Conservation (phyloP, 192 early-diverging fungal genomes). For the Mortierella alpina region DNA sequence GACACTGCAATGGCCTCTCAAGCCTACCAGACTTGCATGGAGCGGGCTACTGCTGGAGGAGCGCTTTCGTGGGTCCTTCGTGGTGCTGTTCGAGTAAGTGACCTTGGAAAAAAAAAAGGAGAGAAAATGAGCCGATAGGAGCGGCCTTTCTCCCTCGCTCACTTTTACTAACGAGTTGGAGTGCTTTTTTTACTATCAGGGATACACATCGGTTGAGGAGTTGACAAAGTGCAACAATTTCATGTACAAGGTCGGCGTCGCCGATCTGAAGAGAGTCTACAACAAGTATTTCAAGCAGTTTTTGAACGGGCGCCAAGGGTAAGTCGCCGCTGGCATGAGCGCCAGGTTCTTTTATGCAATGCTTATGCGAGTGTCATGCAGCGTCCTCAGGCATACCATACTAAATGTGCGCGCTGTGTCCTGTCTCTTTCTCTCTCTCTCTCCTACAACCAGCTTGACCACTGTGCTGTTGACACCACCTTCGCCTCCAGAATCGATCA, state of each 20-base stretch:
- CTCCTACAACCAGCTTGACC: slow-evolving; percentile 14
- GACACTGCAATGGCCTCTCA: slow-evolving; percentile 47
- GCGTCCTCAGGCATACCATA: not conserved
- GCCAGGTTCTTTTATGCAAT: not conserved
- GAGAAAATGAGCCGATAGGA: too few species aligned
- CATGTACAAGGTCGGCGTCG: slow-evolving; percentile 61
- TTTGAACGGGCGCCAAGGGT: slow-evolving; percentile 53
- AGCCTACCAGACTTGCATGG: slow-evolving; percentile 53
- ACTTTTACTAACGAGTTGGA: not conserved
- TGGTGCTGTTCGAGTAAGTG: slow-evolving; percentile 37
- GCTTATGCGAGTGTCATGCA: too few species aligned
- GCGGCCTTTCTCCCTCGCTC: not conserved
- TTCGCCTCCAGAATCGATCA: slow-evolving; percentile 47
- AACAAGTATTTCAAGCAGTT: slow-evolving; percentile 69
- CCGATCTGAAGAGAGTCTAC: slow-evolving; percentile 67
- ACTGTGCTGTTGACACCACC: slow-evolving; percentile 52
- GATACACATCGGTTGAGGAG: slow-evolving; percentile 64
- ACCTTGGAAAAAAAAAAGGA: too few species aligned
- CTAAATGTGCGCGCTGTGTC: not conserved
- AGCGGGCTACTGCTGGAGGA: slow-evolving; percentile 44
- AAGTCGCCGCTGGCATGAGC: not conserved
- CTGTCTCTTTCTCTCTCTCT: too few species aligned
- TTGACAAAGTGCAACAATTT: slow-evolving; percentile 52
- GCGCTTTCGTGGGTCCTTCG: slow-evolving; percentile 47
- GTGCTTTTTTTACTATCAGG: slow-evolving; percentile 39